Conservation (phyloP, 306 rosid species). For the Carpinus viminea region DNA sequence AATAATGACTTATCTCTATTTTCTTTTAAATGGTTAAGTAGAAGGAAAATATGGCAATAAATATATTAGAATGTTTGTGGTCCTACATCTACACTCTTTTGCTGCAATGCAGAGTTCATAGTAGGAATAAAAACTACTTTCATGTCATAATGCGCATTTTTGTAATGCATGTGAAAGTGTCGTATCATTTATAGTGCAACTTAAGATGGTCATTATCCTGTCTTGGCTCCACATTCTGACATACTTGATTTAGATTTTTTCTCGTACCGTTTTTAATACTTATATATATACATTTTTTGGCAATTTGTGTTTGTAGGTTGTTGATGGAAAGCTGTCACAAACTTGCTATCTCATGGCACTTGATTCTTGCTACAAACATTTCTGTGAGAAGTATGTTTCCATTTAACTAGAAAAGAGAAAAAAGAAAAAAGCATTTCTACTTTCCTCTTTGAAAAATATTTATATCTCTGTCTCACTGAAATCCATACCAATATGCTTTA, state of each 20-base stretch:
- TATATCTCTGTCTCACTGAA: background rate
- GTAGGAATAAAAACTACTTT: background rate
- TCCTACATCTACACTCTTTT: too few species aligned
- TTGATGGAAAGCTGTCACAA: slow-evolving; percentile 85
- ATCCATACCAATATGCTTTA: slow-evolving; percentile 18
- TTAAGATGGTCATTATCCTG: background rate
- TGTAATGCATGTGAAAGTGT: background rate
- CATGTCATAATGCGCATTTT: background rate
- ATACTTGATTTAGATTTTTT: background rate
- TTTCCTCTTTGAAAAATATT: too few species aligned
- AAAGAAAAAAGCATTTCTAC: too few species aligned
- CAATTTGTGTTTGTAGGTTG: slow-evolving; percentile 47
- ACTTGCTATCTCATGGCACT: slow-evolving; percentile 88
- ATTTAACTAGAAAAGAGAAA: background rate
- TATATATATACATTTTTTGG: background rate
- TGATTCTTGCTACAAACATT: slow-evolving; percentile 67
- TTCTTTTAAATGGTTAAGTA: too few species aligned
- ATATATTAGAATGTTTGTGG: too few species aligned
- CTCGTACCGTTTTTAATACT: too few species aligned
- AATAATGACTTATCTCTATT: too few species aligned
- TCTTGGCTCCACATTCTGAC: background rate
- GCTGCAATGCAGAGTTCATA: background rate
- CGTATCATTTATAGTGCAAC: background rate
- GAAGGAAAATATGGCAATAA: too few species aligned
- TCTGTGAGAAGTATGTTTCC: slow-evolving; percentile 62